phyloP scores from a whole-genome alignment of 805 yeast genomes.

The Yarrowia sp. region DNA sequence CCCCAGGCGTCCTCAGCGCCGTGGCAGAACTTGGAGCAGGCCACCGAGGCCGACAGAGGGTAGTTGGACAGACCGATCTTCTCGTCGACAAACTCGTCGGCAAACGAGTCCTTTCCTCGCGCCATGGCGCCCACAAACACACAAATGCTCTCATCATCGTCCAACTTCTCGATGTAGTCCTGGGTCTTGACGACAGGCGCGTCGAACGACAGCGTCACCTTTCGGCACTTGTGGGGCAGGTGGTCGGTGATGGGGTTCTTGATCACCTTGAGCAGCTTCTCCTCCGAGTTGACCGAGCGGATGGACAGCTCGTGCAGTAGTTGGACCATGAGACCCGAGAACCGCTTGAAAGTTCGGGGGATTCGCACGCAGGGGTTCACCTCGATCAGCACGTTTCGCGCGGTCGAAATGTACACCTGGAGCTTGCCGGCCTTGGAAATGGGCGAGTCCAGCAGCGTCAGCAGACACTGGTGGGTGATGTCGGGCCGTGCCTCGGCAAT shows the following conservation, averaged over 20 bases:
- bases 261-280: conserved; percentile 86
- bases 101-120: conserved; percentile 94
- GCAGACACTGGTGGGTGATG: conserved; percentile 94
- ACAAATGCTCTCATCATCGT: conserved; percentile 88
- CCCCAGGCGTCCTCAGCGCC: conserved; percentile 99
- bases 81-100: conserved; percentile 95
- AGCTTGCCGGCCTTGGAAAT: conserved; percentile 95
- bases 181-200: conserved; percentile 85
- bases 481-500: conserved; percentile 99
- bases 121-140: conserved; percentile 99
- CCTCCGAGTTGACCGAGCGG: conserved; percentile 93
- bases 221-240: conserved; percentile 92
- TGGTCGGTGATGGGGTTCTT: conserved; percentile 97
- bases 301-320: conserved; percentile 87
- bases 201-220: conserved; percentile 87
- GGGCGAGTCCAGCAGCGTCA: conserved; percentile 94
- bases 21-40: conserved; percentile 96
- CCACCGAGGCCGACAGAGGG: conserved; percentile 95
- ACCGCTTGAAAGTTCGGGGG: conserved; percentile 97
- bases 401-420: conserved; percentile 95
- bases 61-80: conserved; percentile 93
- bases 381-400: conserved; percentile 90
- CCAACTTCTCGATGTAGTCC: conserved; percentile 78
- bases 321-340: conserved; percentile 97
- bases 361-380: conserved; percentile 95